These are phyloP conservation scores for Botryosphaeria dothidea DNA, from an alignment of 2,329 filamentous ascomycete genomes.

Conservation along the genomic window DNA sequence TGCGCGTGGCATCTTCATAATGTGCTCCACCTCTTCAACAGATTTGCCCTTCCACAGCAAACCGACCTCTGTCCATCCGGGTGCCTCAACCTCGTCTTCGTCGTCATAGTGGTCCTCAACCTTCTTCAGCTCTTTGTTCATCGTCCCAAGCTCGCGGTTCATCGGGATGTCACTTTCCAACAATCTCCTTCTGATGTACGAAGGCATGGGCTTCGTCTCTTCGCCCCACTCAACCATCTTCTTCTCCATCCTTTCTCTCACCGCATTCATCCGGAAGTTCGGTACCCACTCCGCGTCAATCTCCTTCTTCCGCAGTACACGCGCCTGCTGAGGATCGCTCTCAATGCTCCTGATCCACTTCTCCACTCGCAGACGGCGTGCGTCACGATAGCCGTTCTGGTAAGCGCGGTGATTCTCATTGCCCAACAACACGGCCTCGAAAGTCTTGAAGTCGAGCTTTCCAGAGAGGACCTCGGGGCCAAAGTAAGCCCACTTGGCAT, in stretches of 20 bases:
- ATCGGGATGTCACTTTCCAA: background rate
- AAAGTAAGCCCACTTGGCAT: background rate
- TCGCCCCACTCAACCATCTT: slow-evolving; percentile 1
- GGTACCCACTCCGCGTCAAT: slow-evolving; percentile 1
- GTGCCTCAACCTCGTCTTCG: background rate
- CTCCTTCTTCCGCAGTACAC: background rate
- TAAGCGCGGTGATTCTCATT: slow-evolving; percentile 4
- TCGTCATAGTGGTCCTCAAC: background rate
- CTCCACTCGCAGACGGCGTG: background rate
- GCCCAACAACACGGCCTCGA: background rate
- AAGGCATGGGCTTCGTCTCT: background rate
- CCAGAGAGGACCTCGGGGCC: background rate
- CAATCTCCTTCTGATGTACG: background rate
- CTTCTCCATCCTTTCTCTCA: background rate
- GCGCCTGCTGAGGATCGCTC: background rate
- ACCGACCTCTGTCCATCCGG: background rate
- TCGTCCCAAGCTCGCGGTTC: background rate
- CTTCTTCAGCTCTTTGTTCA: background rate
- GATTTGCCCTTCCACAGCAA: background rate
- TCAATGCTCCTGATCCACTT: background rate
- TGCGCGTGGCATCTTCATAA: background rate
- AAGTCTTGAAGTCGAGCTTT: background rate
- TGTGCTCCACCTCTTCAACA: background rate
- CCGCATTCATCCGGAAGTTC: slow-evolving; percentile 2
- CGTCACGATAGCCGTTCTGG: slow-evolving; percentile 1